Percentiles rank a stretch among this genome's conserved stretches.
phyloP scores from a whole-genome alignment of 2,329 filamentous ascomycete species.

The Penicillium sp. region DNA sequence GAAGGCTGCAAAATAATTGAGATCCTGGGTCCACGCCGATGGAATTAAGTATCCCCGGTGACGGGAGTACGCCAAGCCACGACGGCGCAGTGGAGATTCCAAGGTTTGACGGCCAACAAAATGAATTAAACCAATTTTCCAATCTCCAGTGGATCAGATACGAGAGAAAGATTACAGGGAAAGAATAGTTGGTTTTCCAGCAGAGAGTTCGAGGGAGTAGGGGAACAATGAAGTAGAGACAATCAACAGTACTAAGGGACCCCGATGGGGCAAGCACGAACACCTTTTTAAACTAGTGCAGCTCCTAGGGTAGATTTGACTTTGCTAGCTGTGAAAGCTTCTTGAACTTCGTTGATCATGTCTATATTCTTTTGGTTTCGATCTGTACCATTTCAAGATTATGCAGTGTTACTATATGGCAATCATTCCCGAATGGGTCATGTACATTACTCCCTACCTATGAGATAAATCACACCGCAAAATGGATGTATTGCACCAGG shows the following conservation, averaged over 20 bases:
- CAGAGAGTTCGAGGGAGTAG: not conserved
- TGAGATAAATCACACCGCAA: too few relatives aligned
- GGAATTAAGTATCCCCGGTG: slow-evolving; percentile 30
- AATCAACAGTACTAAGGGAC: slow-evolving; percentile 1
- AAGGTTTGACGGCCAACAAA: not conserved
- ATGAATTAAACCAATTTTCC: not conserved
- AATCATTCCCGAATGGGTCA: too few relatives aligned
- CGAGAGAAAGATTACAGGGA: not conserved
- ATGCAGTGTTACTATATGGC: too few relatives aligned
- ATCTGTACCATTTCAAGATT: too few relatives aligned
- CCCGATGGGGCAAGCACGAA: not conserved
- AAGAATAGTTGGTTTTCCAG: not conserved
- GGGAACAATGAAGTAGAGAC: not conserved
- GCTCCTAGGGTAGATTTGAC: not conserved
- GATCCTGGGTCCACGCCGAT: slow-evolving; percentile 17
- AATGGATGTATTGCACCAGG: too few relatives aligned
- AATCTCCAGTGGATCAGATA: not conserved
- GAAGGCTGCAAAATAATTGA: slow-evolving; percentile 27
- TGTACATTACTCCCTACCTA: too few relatives aligned
- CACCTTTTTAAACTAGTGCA: not conserved
- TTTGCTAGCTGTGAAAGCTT: not conserved
- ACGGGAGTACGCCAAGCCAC: slow-evolving; percentile 4
- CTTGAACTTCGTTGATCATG: not conserved
- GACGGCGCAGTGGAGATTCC: not conserved
- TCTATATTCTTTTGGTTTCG: not conserved